Evolutionary conservation across 2,329 filamentous ascomycete species (phyloP).

Genomic region (Sphaerulina vaccinii): DNA sequence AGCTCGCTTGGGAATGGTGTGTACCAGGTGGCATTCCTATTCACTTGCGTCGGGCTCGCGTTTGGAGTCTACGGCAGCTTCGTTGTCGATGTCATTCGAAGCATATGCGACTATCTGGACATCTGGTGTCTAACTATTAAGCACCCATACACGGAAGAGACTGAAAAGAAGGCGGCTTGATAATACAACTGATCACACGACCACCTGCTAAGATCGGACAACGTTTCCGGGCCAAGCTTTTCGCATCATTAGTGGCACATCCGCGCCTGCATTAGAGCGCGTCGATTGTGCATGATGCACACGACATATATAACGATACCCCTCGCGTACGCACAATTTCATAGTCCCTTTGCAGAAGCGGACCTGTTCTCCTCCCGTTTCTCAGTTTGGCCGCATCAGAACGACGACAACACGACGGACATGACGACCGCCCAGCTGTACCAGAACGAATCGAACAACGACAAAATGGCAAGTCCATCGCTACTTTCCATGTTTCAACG

Average conservation of each 20-base stretch:
- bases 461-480: conserved; percentile 2
- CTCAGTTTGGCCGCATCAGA: too few relatives aligned
- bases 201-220: conserved; percentile 7
- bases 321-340: not conserved
- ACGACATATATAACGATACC: conserved; percentile 7
- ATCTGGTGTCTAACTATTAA: conserved; percentile 99
- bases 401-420: not conserved
- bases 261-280: not conserved
- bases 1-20: conserved; percentile 65
- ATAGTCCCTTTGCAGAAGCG: not conserved
- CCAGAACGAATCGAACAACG: not conserved
- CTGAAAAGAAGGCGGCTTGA: conserved; percentile 24
- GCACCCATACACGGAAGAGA: conserved; percentile 57
- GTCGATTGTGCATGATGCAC: conserved; percentile 3
- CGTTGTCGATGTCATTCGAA: conserved; percentile 93
- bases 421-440: not conserved
- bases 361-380: not conserved
- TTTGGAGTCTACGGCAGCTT: conserved; percentile 96
- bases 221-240: conserved; percentile 7
- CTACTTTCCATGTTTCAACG: not conserved
- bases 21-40: conserved; percentile 92
- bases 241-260: not conserved
- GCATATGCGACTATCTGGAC: conserved; percentile 95
- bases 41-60: conserved; percentile 78
- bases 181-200: conserved; percentile 11